These are phyloP conservation scores for Phytophthora pisi DNA, from an alignment of 352 stramenopile genomes.

Conservation along the genomic window DNA sequence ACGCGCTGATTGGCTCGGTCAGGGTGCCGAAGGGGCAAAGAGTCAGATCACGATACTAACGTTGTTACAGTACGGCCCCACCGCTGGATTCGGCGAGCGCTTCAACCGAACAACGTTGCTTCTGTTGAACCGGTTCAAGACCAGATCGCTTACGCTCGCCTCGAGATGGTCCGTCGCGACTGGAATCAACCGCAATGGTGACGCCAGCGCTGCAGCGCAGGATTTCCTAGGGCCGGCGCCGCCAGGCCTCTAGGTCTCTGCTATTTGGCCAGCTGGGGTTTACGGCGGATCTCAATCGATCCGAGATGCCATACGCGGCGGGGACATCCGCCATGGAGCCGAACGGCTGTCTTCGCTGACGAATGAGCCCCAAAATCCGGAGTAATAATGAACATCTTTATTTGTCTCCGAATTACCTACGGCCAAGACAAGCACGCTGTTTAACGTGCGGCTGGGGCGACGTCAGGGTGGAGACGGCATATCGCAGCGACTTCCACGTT, in stretches of 20 bases:
- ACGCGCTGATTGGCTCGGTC: conserved; percentile 4
- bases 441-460: not conserved
- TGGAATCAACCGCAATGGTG: conserved; percentile 9
- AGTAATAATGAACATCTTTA: conserved; percentile 1
- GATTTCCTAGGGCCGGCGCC: not conserved
- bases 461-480: not conserved
- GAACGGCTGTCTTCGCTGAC: conserved; percentile 9
- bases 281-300: conserved; percentile 24
- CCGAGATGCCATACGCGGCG: conserved; percentile 5
- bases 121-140: too few species aligned
- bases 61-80: too few species aligned
- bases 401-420: conserved; percentile 1
- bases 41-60: conserved; percentile 27
- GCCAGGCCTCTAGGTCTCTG: not conserved
- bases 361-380: conserved; percentile 12
- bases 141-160: conserved; percentile 13
- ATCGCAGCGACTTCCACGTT: not conserved
- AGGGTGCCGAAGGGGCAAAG: conserved; percentile 3
- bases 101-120: conserved; percentile 16
- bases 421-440: not conserved
- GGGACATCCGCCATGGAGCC: conserved; percentile 10
- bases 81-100: conserved; percentile 15
- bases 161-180: conserved; percentile 12
- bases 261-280: not conserved
- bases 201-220: not conserved